Conservation (phyloP, 2,329 filamentous ascomycete genomes). For the Myriosclerotinia scirpicola region DNA sequence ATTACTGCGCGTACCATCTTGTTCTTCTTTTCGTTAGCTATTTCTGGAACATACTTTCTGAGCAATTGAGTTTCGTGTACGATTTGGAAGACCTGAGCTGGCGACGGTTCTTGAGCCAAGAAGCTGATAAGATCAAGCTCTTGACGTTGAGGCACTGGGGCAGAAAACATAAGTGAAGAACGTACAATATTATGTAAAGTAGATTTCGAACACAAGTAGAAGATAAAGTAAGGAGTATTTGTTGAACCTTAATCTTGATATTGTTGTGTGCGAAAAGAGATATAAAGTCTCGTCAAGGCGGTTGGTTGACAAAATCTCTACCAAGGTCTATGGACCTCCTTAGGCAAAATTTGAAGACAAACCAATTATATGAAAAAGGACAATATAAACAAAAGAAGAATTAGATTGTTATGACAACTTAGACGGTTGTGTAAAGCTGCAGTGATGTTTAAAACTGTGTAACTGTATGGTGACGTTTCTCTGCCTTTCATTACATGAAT, state of each 20-base stretch:
- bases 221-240: rapidly evolving
- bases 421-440: no score
- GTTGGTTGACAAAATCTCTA: not conserved
- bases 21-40: not conserved
- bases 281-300: no score
- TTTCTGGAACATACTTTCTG: not conserved
- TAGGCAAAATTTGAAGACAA: no score
- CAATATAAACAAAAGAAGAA: no score
- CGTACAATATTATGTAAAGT: not conserved
- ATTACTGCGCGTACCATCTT: not conserved
- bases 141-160: not conserved
- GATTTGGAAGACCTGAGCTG: not conserved
- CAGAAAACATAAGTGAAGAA: not conserved
- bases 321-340: no score
- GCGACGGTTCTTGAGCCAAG: not conserved
- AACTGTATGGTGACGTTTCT: no score
- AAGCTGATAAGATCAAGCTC: not conserved
- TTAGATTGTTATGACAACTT: no score
- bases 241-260: not conserved
- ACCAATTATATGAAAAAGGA: no score
- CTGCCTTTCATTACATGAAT: no score
- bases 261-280: not conserved
- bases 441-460: no score
- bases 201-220: no score
- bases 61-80: not conserved